Conservation (phyloP, 192 early-diverging fungal species). For the Gonapodya prolifera region DNA sequence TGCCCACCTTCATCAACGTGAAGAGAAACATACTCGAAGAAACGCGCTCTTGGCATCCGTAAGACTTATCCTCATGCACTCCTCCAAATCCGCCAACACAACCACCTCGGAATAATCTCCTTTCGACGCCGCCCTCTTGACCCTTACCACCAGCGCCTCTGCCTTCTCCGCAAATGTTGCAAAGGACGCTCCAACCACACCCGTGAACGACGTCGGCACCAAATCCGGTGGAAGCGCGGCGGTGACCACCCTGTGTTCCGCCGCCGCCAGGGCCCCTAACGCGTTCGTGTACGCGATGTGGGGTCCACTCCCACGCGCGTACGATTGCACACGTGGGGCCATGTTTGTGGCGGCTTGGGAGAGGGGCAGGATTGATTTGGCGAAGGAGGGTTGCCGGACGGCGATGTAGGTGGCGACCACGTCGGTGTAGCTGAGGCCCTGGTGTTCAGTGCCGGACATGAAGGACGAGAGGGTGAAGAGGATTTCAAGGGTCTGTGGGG, state of each 20-base stretch:
- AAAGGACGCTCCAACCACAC: constrained; percentile 7
- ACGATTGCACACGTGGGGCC: background rate
- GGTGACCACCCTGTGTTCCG: background rate
- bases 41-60: constrained; percentile 29
- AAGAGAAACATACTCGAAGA: constrained; percentile 15
- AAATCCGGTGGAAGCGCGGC: background rate
- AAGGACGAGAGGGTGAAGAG: background rate
- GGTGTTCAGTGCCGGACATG: background rate
- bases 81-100: constrained; percentile 56
- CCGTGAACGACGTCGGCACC: background rate
- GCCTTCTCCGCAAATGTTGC: constrained; percentile 36
- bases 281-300: background rate
- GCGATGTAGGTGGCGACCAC: background rate
- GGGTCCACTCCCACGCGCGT: background rate
- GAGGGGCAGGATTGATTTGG: background rate
- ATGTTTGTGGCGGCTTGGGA: background rate
- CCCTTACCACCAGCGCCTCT: constrained; percentile 33
- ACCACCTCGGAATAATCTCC: constrained; percentile 39
- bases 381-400: background rate
- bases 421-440: constrained; percentile 33
- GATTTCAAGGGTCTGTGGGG: background rate
- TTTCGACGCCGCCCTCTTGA: constrained; percentile 30
- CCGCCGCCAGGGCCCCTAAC: background rate
- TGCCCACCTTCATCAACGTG: constrained; percentile 3
- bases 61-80: constrained; percentile 24